Evolutionary conservation across 352 stramenopile species (phyloP), one percentile per base, ranked within the genome.

Genomic region (Peronospora farinosa): DNA sequence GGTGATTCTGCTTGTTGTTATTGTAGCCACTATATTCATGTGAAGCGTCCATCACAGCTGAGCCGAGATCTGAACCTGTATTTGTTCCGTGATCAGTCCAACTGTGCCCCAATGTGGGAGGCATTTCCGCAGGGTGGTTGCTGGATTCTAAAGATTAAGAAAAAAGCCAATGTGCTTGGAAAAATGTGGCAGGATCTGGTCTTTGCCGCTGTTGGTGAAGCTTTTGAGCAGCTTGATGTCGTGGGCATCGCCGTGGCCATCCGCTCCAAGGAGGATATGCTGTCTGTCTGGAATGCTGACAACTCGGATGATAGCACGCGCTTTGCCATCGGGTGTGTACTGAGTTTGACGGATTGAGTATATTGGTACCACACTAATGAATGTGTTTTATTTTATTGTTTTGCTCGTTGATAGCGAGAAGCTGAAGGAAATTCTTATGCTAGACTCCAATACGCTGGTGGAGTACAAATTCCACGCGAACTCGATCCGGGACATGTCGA

Each of bases 111-210:
- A 2, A 95, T 95, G 84, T 96, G 86, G 85, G 85, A 96, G 63
- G 82, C 78, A 12, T 96, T 95, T 71, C 89, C 89, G 13, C 85
- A 96, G 59, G 89, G 89, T 47, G 89, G 89, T 40, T 96, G 89
- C 76, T 97, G 89, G 89, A 97, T 97, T 66, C 73, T 97, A 55
- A 96, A 96, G 71, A 95, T 97, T 65, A 95, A 96, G 68, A 96
- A 96, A 74, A 95, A 93, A 67, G 80, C 80, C 58, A 94, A 93
- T 47, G 87, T 97, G 49, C 72, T 97, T 9, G 86, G 89, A 40
- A 97, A 97, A 68, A 95, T 97, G 84, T 97, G 89, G 89, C 88
- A 97, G 66, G 89, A 97, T 62, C 73, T 97, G 37, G 86, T 92
- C 32, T 92, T 97, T 59, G 88, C 88, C 16, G 87, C 85, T 38